These are phyloP conservation scores for Globisporangium radiosum DNA, from an alignment of 352 stramenopile genomes.

Conservation along the genomic window DNA sequence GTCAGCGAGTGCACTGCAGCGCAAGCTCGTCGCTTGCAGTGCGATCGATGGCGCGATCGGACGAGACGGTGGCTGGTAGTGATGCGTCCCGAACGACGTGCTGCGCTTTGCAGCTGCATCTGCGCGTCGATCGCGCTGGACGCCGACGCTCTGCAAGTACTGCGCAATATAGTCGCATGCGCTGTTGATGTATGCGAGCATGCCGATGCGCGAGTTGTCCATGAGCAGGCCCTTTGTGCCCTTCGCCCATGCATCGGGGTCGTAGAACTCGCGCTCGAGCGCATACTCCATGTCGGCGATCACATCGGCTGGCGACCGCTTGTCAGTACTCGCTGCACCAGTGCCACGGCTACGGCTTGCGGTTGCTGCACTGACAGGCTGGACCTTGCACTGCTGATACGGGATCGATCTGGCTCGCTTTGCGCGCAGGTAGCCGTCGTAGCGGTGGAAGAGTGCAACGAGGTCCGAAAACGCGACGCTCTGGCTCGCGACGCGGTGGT, in stretches of 20 bases:
- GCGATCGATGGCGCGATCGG: slow-evolving; percentile 16
- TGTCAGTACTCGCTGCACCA: slow-evolving; percentile 6
- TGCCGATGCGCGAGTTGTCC: slow-evolving; percentile 68
- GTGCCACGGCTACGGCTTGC: background rate
- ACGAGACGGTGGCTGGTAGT: background rate
- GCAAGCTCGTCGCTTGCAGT: slow-evolving; percentile 53
- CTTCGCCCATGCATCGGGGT: slow-evolving; percentile 44
- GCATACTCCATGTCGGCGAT: slow-evolving; percentile 56
- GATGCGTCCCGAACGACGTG: slow-evolving; percentile 9
- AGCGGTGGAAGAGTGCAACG: slow-evolving; percentile 51
- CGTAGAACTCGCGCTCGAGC: slow-evolving; percentile 57
- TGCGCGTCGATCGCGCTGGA: background rate
- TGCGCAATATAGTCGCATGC: slow-evolving; percentile 63
- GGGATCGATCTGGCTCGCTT: slow-evolving; percentile 50
- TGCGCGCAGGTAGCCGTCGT: slow-evolving; percentile 54
- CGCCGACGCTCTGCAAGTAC: slow-evolving; percentile 28
- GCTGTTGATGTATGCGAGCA: slow-evolving; percentile 78
- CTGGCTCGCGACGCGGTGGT: slow-evolving; percentile 54
- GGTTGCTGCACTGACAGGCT: background rate
- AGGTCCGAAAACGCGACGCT: slow-evolving; percentile 56
- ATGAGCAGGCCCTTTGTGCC: slow-evolving; percentile 47
- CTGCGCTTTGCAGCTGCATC: background rate
- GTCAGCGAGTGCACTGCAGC: slow-evolving; percentile 66
- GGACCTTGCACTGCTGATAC: slow-evolving; percentile 44
- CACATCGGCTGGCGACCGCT: slow-evolving; percentile 21